Conservation (phyloP, 495 filamentous ascomycete species). For the Tuber magnatum region DNA sequence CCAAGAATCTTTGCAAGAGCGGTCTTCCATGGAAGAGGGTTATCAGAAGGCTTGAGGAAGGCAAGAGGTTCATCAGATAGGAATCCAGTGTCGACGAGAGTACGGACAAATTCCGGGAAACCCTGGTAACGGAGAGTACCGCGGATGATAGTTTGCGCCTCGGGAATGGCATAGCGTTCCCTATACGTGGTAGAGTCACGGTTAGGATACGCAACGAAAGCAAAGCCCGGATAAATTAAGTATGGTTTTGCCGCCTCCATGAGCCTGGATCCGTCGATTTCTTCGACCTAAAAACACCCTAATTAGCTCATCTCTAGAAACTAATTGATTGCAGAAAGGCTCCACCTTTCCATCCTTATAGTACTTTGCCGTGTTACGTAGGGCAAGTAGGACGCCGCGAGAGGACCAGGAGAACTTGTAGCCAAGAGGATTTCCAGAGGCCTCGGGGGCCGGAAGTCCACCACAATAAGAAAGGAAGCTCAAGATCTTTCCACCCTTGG, state of each 20-base stretch:
- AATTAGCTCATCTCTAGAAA: constrained; percentile 6
- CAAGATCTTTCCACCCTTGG: constrained; percentile 75
- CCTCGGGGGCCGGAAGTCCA: constrained; percentile 74
- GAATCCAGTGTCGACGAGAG: constrained; percentile 80
- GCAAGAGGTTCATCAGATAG: constrained; percentile 58
- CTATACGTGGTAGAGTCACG: constrained; percentile 78
- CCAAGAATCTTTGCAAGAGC: constrained; percentile 67
- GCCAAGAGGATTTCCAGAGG: constrained; percentile 81
- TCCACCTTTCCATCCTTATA: constrained; percentile 70
- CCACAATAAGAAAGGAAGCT: constrained; percentile 84
- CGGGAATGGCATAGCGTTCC: constrained; percentile 85
- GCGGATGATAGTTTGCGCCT: constrained; percentile 62
- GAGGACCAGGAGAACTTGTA: constrained; percentile 92
- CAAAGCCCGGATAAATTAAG: constrained; percentile 78
- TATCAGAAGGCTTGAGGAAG: constrained; percentile 45
- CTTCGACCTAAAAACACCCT: constrained; percentile 23
- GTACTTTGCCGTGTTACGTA: constrained; percentile 77
- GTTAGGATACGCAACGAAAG: constrained; percentile 91
- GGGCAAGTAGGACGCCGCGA: constrained; percentile 78
- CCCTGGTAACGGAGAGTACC: constrained; percentile 79
- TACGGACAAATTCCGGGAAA: constrained; percentile 79
- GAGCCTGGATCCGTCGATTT: constrained; percentile 56
- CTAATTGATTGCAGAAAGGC: constrained; percentile 44
- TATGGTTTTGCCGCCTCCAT: constrained; percentile 89
- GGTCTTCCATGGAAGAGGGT: constrained; percentile 67